These are phyloP conservation scores for Mycena venus DNA, from an alignment of 768 basidiomycete genomes.

Conservation along the genomic window DNA sequence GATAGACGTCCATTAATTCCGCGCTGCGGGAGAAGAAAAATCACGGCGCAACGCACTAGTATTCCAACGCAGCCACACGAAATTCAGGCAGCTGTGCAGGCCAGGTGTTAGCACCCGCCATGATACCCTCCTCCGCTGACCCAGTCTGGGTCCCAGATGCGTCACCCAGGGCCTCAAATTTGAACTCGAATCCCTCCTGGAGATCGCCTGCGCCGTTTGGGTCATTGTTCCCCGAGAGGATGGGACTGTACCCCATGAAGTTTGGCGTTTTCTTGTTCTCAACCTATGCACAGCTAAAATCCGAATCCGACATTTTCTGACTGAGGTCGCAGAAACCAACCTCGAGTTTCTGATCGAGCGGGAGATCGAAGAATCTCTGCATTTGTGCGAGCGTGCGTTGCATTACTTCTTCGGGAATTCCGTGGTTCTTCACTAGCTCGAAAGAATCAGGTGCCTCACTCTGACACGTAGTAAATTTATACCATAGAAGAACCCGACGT, in stretches of 20 bases:
- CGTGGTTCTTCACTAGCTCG: constrained; percentile 80
- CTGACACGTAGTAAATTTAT: constrained; percentile 10
- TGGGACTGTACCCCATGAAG: constrained; percentile 83
- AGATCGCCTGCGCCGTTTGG: constrained; percentile 86
- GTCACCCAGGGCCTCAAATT: constrained; percentile 69
- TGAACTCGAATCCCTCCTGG: constrained; percentile 92
- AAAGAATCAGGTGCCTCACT: neutral
- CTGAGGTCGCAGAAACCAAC: constrained; percentile 46
- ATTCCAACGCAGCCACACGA: constrained; percentile 67
- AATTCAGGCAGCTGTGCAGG: constrained; percentile 74
- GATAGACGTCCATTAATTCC: neutral
- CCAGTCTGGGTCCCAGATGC: constrained; percentile 36
- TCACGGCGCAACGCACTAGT: constrained; percentile 67
- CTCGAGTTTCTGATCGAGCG: constrained; percentile 74
- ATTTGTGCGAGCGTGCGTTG: constrained; percentile 58
- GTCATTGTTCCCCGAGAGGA: constrained; percentile 82
- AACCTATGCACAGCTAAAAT: constrained; percentile 56
- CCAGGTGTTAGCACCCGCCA: constrained; percentile 86
- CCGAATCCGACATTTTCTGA: neutral
- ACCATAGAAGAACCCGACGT: constrained; percentile 92
- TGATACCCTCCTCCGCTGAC: constrained; percentile 60
- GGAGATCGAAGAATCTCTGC: constrained; percentile 78
- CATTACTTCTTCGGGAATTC: constrained; percentile 69
- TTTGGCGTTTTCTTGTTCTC: constrained; percentile 75
- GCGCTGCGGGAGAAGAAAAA: neutral